A percentile compares a stretch with the other conserved stretches of the same genome.
Conservation (phyloP, 1,284 basidiomycete species). For the Melampsora abietis-canadensis region DNA sequence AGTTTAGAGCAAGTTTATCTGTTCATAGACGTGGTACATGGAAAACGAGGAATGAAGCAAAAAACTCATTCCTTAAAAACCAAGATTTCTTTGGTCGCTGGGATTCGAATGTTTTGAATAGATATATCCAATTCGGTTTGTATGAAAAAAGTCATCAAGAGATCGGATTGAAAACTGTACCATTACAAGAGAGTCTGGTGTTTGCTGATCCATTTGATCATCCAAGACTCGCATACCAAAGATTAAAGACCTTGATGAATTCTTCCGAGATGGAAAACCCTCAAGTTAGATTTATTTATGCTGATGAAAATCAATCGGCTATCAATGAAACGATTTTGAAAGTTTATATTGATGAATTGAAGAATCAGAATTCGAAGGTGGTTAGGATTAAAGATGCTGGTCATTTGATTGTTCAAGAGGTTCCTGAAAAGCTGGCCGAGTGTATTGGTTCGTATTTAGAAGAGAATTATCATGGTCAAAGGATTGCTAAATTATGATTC, state of each 20-base stretch:
- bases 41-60: conserved; percentile 67
- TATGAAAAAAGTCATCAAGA: conserved; percentile 28
- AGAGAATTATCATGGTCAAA: neutral
- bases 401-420: conserved; percentile 50
- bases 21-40: conserved; percentile 59
- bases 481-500: neutral
- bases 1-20: conserved; percentile 47
- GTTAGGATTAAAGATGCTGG: conserved; percentile 28
- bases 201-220: conserved; percentile 47
- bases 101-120: conserved; percentile 66
- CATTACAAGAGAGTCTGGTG: conserved; percentile 50
- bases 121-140: conserved; percentile 68
- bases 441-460: neutral
- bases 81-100: conserved; percentile 68
- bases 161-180: conserved; percentile 48
- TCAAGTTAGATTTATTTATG: conserved; percentile 22
- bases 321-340: conserved; percentile 8
- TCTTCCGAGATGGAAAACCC: neutral
- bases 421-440: conserved; percentile 44
- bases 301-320: conserved; percentile 44
- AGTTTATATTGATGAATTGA: neutral
- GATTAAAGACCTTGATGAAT: conserved; percentile 21
- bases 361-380: neutral
- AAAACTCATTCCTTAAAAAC: conserved; percentile 58
- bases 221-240: conserved; percentile 33